Conservation (phyloP, 78 protist genomes). For the Polysphondylium violaceum region DNA sequence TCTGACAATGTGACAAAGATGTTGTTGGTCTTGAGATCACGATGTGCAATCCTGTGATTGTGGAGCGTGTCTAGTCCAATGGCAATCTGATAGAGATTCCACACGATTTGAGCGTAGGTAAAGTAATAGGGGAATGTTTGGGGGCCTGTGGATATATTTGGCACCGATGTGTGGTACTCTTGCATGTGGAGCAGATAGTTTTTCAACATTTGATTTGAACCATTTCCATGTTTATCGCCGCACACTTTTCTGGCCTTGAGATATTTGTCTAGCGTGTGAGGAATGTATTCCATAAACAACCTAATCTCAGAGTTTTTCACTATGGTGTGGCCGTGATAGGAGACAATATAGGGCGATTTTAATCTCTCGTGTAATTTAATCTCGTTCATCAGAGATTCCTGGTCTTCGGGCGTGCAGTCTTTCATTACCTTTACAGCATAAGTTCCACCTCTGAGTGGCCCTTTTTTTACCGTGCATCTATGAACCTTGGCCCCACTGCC, state of each 20-base stretch:
- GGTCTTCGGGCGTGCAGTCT: not conserved
- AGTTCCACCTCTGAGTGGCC: conserved; percentile 35
- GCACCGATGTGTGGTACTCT: not conserved
- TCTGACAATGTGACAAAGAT: conserved; percentile 16
- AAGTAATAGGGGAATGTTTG: conserved; percentile 4
- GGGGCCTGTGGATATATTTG: not conserved
- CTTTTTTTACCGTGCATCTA: conserved; percentile 14
- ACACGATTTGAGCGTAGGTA: not conserved
- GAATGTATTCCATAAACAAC: conserved; percentile 30
- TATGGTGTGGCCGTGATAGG: conserved; percentile 2
- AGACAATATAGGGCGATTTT: not conserved
- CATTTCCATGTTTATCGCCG: conserved; percentile 7
- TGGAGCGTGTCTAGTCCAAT: conserved; percentile 23
- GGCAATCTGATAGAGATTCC: conserved; percentile 14
- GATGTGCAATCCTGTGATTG: not conserved
- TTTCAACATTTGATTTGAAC: conserved; percentile 8
- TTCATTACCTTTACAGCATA: conserved; percentile 33
- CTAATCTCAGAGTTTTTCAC: conserved; percentile 3
- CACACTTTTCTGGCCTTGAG: conserved; percentile 1
- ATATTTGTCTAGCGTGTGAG: conserved; percentile 12
- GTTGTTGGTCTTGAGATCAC: conserved; percentile 21
- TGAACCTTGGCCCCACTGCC: conserved; percentile 39
- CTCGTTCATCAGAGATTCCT: not conserved
- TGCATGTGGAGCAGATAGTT: conserved; percentile 26
- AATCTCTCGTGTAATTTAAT: conserved; percentile 1